phyloP scores from a whole-genome alignment of 305 asterid genomes.

The Fraxinus platypoda region DNA sequence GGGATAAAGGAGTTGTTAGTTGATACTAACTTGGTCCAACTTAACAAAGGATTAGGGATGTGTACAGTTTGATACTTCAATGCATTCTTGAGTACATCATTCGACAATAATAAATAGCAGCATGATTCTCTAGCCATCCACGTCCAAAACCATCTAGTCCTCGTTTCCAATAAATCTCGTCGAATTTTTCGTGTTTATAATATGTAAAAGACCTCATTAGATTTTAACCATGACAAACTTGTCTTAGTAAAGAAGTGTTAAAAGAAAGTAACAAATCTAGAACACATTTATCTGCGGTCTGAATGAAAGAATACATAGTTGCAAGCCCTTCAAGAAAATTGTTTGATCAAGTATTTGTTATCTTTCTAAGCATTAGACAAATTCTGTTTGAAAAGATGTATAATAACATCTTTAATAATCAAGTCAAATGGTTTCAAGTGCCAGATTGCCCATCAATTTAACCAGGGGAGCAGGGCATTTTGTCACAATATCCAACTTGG shows the following conservation, averaged over 20 bases:
- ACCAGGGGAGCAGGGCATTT: constrained; percentile 71
- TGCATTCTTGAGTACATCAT: background rate
- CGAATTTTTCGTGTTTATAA: background rate
- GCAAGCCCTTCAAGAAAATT: background rate
- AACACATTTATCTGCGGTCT: background rate
- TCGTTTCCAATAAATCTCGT: background rate
- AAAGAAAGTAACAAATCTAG: background rate
- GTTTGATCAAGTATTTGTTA: background rate
- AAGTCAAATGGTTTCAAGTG: constrained; percentile 57
- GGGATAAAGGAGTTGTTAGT: constrained; percentile 27
- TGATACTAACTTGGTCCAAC: constrained; percentile 35
- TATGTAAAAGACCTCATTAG: background rate
- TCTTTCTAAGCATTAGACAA: background rate
- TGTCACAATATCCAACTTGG: constrained; percentile 60
- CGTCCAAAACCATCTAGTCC: background rate
- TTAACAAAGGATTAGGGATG: background rate
- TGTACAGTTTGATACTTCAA: background rate
- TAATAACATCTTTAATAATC: background rate
- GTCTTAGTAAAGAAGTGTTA: background rate
- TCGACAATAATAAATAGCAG: background rate
- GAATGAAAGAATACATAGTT: background rate
- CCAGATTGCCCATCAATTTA: constrained; percentile 65
- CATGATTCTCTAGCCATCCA: background rate
- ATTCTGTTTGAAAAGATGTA: background rate
- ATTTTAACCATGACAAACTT: background rate